Conservation (phyloP, 116 monocot species). For the Trichopus zeylanicus region DNA sequence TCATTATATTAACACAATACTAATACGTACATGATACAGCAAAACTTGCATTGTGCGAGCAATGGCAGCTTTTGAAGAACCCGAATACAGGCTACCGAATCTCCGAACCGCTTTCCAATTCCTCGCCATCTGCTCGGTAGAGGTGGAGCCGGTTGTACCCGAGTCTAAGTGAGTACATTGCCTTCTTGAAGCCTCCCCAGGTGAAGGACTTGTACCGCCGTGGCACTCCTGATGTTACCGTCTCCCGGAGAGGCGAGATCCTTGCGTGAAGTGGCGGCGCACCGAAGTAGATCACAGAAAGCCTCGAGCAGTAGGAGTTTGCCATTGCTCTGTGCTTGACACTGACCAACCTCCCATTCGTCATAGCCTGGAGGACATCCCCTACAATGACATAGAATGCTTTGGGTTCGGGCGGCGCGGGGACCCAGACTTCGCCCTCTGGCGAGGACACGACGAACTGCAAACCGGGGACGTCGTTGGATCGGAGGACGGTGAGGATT, state of each 20-base stretch:
- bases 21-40: no score
- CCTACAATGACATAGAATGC: slow-evolving; percentile 72
- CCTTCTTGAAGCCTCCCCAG: slow-evolving; percentile 68
- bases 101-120: no score
- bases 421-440: slow-evolving; percentile 33
- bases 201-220: slow-evolving; percentile 43
- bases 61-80: no score
- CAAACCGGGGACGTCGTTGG: slow-evolving; percentile 71
- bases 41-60: no score
- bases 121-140: slow-evolving; percentile 11
- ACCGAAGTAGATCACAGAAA: slow-evolving; percentile 50
- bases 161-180: slow-evolving; percentile 51
- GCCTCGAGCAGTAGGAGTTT: slow-evolving; percentile 28
- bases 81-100: no score
- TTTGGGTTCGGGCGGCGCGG: slow-evolving; percentile 44
- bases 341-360: slow-evolving; percentile 66
- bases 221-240: slow-evolving; percentile 14
- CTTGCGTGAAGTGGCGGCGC: slow-evolving; percentile 27
- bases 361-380: slow-evolving; percentile 68
- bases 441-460: slow-evolving; percentile 35
- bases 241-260: slow-evolving; percentile 43
- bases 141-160: slow-evolving; percentile 41
- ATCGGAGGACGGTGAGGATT: slow-evolving; percentile 61
- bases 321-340: slow-evolving; percentile 64
- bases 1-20: no score